These are phyloP conservation scores for Epichloe brachyelytri DNA, from an alignment of 2,329 filamentous ascomycete species.

Conservation along the genomic window DNA sequence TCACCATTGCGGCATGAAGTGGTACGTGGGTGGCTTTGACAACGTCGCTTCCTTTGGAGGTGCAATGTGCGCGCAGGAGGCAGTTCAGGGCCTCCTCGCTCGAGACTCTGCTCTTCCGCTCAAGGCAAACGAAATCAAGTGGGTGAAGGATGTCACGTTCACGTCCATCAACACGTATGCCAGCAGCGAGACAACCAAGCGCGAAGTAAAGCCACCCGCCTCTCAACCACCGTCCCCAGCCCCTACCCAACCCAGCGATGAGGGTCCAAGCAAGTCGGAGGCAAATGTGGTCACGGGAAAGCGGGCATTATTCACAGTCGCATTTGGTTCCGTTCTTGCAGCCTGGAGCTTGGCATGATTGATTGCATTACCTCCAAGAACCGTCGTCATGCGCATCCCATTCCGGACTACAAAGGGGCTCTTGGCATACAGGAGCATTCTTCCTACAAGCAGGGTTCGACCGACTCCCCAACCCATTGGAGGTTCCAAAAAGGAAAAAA, in stretches of 20 bases:
- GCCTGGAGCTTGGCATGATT: constrained; percentile 1
- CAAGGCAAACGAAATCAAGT: constrained; percentile 32
- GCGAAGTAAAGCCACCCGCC: neutral
- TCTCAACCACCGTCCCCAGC: neutral
- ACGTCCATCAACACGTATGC: constrained; percentile 9
- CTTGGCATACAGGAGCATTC: too few relatives aligned
- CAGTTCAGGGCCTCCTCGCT: constrained; percentile 45
- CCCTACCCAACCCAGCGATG: neutral
- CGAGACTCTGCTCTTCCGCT: constrained; percentile 31
- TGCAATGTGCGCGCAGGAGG: constrained; percentile 52
- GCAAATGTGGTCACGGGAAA: neutral
- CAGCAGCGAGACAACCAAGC: constrained; percentile 5
- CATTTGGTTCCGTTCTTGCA: neutral
- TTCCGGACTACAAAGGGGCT: too few relatives aligned
- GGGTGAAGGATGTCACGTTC: constrained; percentile 9
- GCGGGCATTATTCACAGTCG: neutral
- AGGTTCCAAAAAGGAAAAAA: too few relatives aligned
- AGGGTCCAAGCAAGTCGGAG: neutral
- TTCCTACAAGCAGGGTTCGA: too few relatives aligned
- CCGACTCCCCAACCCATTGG: too few relatives aligned
- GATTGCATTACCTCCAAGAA: too few relatives aligned
- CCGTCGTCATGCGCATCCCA: too few relatives aligned
- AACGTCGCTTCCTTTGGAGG: constrained; percentile 43
- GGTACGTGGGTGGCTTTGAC: constrained; percentile 47
- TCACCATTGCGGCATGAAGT: constrained; percentile 46